These are phyloP conservation scores for Ophiocordyceps robertsii DNA, from an alignment of 2,329 filamentous ascomycete species.

Conservation along the genomic window DNA sequence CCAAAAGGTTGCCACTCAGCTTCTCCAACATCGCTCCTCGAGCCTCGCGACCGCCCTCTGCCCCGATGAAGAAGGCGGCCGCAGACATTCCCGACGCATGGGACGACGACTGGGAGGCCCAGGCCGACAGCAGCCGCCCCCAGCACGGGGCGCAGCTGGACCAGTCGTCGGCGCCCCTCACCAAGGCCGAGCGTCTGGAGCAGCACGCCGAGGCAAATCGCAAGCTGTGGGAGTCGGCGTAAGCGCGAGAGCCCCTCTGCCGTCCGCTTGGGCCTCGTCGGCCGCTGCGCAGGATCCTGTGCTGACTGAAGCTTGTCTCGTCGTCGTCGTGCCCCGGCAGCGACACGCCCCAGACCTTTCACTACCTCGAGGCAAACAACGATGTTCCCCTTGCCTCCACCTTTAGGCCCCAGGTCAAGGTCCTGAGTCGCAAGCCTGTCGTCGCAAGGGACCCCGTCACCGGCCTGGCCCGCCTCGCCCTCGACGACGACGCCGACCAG, in stretches of 20 bases:
- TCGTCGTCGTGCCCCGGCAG: too few species aligned
- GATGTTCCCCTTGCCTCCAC: constrained; percentile 46
- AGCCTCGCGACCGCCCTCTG: neutral
- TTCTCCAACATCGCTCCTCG: neutral
- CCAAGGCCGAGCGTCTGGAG: constrained; percentile 64
- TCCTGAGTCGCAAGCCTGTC: constrained; percentile 71
- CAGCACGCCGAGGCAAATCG: constrained; percentile 74
- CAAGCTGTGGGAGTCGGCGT: constrained; percentile 84
- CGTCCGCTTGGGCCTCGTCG: neutral
- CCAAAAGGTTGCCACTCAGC: neutral
- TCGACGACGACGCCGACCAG: constrained; percentile 36
- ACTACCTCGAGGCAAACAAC: constrained; percentile 57
- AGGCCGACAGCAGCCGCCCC: constrained; percentile 48
- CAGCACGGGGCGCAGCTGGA: constrained; percentile 12
- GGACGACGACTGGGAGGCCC: constrained; percentile 80
- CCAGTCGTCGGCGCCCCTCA: constrained; percentile 24
- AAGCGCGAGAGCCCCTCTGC: constrained; percentile 16
- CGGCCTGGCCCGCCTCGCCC: constrained; percentile 30
- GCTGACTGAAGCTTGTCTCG: neutral
- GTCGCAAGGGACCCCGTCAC: constrained; percentile 44
- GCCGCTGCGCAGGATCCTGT: neutral
- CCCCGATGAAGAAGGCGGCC: constrained; percentile 30
- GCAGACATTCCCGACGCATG: constrained; percentile 59
- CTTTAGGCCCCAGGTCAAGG: constrained; percentile 72
- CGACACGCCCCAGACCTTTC: constrained; percentile 60